Evolutionary conservation across 1,139 yeast genomes (phyloP), one percentile per base, ranked within the genome.

Genomic region (Blastobotrys apis): DNA sequence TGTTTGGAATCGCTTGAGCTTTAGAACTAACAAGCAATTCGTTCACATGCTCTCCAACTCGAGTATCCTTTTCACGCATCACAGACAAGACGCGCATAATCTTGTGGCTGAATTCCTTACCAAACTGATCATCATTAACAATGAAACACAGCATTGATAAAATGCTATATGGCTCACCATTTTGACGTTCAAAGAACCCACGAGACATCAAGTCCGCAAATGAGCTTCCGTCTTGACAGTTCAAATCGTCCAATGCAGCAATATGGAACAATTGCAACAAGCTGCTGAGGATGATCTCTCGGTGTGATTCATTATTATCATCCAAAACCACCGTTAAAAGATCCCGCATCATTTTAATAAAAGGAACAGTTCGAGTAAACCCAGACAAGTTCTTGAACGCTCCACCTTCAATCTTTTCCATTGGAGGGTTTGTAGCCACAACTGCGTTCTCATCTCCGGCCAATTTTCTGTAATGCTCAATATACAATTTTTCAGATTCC

Each of bases 211-310:
- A 33, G 3, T 31, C 22, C 3, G 47, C 27, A 19, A 44, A 39
- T 6, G 41, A 31, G 10, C 39, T 19, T 13, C 22, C 43, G 10
- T 32, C 43, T 5, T 17, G 17, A 10, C 26, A 23, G 34, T 29
- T 25, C 26, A 44, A 50, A 37, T 65, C 66, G 22, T 67, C 66
- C 5, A 71, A 58, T 26, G 73, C 67, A 27, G 77, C 73, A 35
- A 82, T 69, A 56, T 86, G 94, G 31, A 84, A 69, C 48, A 88
- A 65, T 56, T 87, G 90, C n/a, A 87, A 66, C 0, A 75, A 60
- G 1, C 81, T 71, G 31, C 77, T 78, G 17, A 84, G 55, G 21
- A 85, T 63, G 1, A 75, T 68, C 26, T 85, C 95, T 15, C 71
- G 60, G 41, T 72, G 73, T 23, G 50, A 47, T 16, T 44, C 53